Evolutionary conservation across 495 filamentous ascomycete species (phyloP).

Genomic region (Trichocladium uniseriatum): DNA sequence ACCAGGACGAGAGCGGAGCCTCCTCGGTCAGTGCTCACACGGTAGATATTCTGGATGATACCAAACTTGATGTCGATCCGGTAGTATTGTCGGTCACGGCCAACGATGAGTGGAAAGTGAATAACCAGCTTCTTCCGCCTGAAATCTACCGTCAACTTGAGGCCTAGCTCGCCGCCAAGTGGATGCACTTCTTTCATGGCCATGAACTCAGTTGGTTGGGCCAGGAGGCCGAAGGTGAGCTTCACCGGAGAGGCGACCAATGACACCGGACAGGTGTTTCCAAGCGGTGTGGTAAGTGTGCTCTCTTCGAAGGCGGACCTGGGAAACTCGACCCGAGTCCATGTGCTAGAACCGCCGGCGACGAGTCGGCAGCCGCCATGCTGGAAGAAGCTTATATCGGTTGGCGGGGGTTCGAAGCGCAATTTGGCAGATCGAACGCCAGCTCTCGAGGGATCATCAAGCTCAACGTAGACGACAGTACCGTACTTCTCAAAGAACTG

Average conservation of each 20-base stretch:
- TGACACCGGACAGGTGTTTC: conserved; percentile 20
- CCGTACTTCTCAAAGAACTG: conserved; percentile 21
- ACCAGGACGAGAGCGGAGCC: conserved; percentile 46
- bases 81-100: conserved; percentile 15
- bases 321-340: conserved; percentile 7
- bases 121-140: conserved; percentile 33
- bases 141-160: conserved; percentile 38
- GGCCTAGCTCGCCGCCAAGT: background rate
- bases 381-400: conserved; percentile 12
- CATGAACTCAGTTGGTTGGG: conserved; percentile 39
- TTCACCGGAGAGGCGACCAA: conserved; percentile 23
- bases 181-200: conserved; percentile 31
- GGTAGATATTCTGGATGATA: conserved; percentile 50
- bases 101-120: conserved; percentile 16
- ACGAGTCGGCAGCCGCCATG: conserved; percentile 8
- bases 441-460: conserved; percentile 18
- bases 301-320: background rate
- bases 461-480: conserved; percentile 26
- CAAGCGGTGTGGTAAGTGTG: conserved; percentile 18
- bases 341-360: background rate
- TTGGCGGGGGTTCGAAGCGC: conserved; percentile 33
- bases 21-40: conserved; percentile 26
- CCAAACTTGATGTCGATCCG: conserved; percentile 54
- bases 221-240: conserved; percentile 48
- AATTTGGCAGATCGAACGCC: conserved; percentile 17